Conservation (phyloP, 1,139 yeast genomes). For the Martiniozyma asiatica region DNA sequence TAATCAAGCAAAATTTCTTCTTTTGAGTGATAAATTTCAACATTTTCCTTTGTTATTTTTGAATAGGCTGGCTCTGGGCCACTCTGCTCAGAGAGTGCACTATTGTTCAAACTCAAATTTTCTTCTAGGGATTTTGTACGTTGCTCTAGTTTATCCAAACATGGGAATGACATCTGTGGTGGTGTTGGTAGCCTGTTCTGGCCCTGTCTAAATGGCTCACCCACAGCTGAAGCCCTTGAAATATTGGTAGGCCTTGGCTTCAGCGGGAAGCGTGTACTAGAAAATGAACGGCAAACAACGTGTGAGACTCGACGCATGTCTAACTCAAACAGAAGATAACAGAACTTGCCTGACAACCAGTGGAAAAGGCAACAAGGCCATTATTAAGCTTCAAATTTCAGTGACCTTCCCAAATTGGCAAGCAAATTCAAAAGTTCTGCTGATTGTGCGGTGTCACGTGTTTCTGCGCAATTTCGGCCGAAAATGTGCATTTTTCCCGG, state of each 20-base stretch:
- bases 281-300: too few species aligned
- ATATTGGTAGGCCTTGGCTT: conserved; percentile 17
- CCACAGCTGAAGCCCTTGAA: conserved; percentile 12
- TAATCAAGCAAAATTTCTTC: conserved; percentile 63
- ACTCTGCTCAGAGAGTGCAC: conserved; percentile 16
- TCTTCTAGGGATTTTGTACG: conserved; percentile 42
- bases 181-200: conserved; percentile 31
- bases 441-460: too few species aligned
- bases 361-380: too few species aligned
- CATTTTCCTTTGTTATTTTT: conserved; percentile 56
- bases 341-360: too few species aligned
- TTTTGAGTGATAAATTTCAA: conserved; percentile 37
- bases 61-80: conserved; percentile 87
- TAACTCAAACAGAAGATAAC: too few species aligned
- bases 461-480: too few species aligned
- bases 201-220: not conserved
- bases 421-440: too few species aligned
- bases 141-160: conserved; percentile 65
- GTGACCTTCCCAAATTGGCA: too few species aligned
- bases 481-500: too few species aligned
- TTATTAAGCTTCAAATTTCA: too few species aligned
- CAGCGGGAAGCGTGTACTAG: conserved; percentile 3
- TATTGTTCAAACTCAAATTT: conserved; percentile 1
- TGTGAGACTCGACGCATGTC: too few species aligned
- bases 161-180: conserved; percentile 64